Percentiles rank a stretch among this genome's conserved stretches.
phyloP scores from a whole-genome alignment of 805 yeast species.

The Zygosaccharomyces siamensis region DNA sequence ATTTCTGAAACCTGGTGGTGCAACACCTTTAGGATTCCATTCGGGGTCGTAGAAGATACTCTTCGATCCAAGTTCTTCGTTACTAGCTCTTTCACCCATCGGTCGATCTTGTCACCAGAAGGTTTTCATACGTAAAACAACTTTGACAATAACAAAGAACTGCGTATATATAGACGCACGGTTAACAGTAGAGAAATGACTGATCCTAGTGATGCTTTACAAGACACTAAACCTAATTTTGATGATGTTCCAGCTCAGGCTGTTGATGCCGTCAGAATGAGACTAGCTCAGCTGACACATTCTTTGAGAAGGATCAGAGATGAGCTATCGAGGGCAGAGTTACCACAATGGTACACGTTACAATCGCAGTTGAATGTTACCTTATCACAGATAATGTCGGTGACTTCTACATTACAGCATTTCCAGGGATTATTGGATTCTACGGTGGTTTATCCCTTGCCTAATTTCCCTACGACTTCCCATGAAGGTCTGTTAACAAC shows the following conservation, averaged over 20 bases:
- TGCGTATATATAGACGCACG: too few species aligned
- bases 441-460: constrained; percentile 79
- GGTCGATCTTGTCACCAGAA: neutral
- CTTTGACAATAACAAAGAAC: too few species aligned
- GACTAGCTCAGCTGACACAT: constrained; percentile 56
- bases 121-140: neutral
- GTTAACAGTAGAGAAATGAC: neutral
- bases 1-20: constrained; percentile 38
- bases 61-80: constrained; percentile 39
- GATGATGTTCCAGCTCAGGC: constrained; percentile 55
- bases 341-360: constrained; percentile 52
- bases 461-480: constrained; percentile 77
- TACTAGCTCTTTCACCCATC: neutral
- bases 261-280: constrained; percentile 56
- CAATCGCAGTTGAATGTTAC: constrained; percentile 83
- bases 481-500: constrained; percentile 82
- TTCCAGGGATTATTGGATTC: constrained; percentile 54
- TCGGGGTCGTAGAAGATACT: constrained; percentile 64
- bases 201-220: constrained; percentile 12
- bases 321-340: constrained; percentile 44
- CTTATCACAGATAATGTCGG: constrained; percentile 73
- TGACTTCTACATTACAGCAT: constrained; percentile 62
- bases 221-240: constrained; percentile 28
- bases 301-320: constrained; percentile 54
- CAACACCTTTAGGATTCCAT: constrained; percentile 55